Evolutionary conservation across 345 rosid species (phyloP).

Genomic region (Pseudoturritis turrita): DNA sequence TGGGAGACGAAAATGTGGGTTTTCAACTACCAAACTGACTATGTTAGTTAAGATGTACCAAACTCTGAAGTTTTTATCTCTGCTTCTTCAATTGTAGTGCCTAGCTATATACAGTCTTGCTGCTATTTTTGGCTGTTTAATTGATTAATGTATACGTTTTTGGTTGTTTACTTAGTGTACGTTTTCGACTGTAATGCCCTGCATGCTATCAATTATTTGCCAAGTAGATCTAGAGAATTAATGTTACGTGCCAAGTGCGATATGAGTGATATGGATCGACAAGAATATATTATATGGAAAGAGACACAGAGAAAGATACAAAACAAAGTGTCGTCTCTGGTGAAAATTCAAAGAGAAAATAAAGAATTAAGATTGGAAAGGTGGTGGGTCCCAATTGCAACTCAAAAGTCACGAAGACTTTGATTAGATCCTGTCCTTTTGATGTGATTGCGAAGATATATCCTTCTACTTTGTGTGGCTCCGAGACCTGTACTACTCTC

Average conservation of each 20-base stretch:
- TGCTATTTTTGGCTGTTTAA: not conserved
- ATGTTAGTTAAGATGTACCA: not conserved
- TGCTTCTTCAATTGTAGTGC: not conserved
- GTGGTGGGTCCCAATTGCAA: slow-evolving; percentile 18
- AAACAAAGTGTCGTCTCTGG: not conserved
- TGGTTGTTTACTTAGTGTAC: not conserved
- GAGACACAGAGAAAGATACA: not conserved
- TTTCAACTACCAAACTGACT: not conserved
- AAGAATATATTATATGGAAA: slow-evolving; percentile 1
- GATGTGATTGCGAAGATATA: slow-evolving; percentile 19
- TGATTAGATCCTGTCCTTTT: slow-evolving; percentile 26
- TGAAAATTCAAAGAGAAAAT: slow-evolving; percentile 12
- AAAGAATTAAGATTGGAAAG: slow-evolving; percentile 18
- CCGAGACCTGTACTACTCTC: not conserved
- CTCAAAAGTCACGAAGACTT: slow-evolving; percentile 28
- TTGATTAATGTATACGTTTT: not conserved
- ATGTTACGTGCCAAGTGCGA: not conserved
- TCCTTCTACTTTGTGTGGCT: slow-evolving; percentile 19
- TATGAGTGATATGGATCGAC: slow-evolving; percentile 1
- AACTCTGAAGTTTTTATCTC: not conserved
- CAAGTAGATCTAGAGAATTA: not conserved
- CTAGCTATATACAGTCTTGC: not conserved
- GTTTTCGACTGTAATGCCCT: not conserved
- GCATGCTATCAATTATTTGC: not conserved
- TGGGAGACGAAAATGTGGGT: not conserved